Evolutionary conservation across 768 basidiomycete genomes (phyloP).

Genomic region (Strobilomyces dryophilus): DNA sequence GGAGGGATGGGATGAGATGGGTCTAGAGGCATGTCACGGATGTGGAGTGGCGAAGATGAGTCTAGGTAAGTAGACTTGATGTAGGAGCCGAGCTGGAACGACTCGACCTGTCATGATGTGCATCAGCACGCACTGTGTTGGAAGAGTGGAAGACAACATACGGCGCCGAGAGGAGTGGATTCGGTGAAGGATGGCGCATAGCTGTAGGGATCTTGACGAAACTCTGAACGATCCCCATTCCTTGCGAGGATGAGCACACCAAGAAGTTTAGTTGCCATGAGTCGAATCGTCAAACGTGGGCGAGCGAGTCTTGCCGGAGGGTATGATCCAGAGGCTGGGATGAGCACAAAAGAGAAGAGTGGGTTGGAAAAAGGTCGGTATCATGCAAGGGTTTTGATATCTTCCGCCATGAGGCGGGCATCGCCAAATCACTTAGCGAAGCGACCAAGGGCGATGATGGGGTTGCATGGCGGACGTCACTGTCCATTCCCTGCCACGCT

Average conservation of each 20-base stretch:
- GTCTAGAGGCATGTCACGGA: constrained; percentile 63
- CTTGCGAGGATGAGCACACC: constrained; percentile 75
- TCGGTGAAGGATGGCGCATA: constrained; percentile 61
- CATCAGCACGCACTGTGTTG: constrained; percentile 4
- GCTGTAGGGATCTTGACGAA: constrained; percentile 66
- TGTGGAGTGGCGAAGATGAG: constrained; percentile 60
- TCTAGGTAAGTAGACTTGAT: constrained; percentile 67
- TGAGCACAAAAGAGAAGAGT: constrained; percentile 4
- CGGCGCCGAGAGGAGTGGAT: constrained; percentile 77
- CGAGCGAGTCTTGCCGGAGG: background rate
- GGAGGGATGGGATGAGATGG: constrained; percentile 55
- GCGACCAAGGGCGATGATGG: constrained; percentile 26
- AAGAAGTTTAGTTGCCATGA: constrained; percentile 41
- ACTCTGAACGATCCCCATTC: constrained; percentile 69
- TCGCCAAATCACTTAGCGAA: constrained; percentile 27
- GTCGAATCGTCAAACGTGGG: constrained; percentile 14
- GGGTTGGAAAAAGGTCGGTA: constrained; percentile 9
- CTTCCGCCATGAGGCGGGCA: constrained; percentile 25
- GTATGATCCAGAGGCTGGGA: background rate
- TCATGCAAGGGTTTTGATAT: constrained; percentile 28
- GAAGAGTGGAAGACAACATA: constrained; percentile 26
- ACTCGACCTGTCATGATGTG: constrained; percentile 50
- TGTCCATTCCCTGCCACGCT: constrained; percentile 28
- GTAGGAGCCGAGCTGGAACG: constrained; percentile 56
- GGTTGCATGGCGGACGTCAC: constrained; percentile 19